A percentile compares a stretch with the other conserved stretches of the same genome.
Evolutionary conservation across 2,329 filamentous ascomycete genomes (phyloP).

Genomic region (Aspergillus hortae): DNA sequence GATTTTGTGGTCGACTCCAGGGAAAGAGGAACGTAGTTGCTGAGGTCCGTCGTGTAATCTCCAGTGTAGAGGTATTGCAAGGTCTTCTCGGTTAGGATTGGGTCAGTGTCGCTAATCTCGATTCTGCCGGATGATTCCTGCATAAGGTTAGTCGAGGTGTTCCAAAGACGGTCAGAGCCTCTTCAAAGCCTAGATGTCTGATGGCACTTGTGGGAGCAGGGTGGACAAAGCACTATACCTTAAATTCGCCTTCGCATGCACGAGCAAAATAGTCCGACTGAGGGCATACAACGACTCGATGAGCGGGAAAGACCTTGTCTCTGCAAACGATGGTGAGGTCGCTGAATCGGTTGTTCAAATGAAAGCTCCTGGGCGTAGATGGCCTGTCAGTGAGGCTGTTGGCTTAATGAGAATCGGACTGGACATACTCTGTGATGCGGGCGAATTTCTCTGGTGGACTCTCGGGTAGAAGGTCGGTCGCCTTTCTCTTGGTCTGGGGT

Average conservation of each 20-base stretch:
- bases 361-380: too few species aligned
- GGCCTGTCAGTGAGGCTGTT: too few species aligned
- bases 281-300: constrained; percentile 1
- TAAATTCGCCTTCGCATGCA: not conserved
- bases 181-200: too few species aligned
- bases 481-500: too few species aligned
- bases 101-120: not conserved
- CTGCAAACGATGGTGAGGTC: constrained; percentile 1
- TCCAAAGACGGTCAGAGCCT: not conserved
- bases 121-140: not conserved
- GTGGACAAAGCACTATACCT: not conserved
- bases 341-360: not conserved
- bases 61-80: constrained; percentile 7
- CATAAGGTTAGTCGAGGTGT: not conserved
- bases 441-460: too few species aligned
- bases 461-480: too few species aligned
- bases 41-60: not conserved
- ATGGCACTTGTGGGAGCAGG: too few species aligned
- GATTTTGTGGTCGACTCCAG: not conserved
- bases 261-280: constrained; percentile 2
- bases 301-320: not conserved
- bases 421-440: too few species aligned
- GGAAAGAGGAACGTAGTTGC: not conserved
- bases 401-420: too few species aligned
- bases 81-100: not conserved